Evolutionary conservation across 2,329 filamentous ascomycete genomes (phyloP).

Genomic region (Aureobasidium sp.): DNA sequence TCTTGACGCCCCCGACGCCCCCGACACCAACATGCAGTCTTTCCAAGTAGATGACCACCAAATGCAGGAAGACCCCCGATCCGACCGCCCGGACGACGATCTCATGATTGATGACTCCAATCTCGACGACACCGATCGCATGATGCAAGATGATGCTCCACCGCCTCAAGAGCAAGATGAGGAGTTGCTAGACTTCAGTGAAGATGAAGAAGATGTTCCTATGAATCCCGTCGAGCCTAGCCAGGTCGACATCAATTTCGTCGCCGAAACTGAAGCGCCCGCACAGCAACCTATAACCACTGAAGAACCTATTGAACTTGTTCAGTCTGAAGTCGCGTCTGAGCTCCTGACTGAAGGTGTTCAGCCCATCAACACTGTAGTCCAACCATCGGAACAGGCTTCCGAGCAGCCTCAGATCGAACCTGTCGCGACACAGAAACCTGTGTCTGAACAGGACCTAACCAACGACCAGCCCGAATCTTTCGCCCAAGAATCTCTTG

Average conservation of each 20-base stretch:
- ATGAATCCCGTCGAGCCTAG: constrained; percentile 11
- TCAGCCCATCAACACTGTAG: neutral
- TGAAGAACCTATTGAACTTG: constrained; percentile 1
- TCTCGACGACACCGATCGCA: constrained; percentile 16
- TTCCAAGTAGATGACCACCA: constrained; percentile 42
- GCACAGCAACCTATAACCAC: neutral
- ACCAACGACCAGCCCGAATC: neutral
- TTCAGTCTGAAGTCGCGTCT: neutral
- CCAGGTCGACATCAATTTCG: neutral
- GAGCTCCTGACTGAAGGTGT: constrained; percentile 9
- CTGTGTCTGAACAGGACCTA: neutral
- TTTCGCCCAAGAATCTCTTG: neutral
- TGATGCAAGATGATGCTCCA: constrained; percentile 16
- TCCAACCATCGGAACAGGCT: neutral
- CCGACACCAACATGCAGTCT: constrained; percentile 13
- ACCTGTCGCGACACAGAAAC: neutral
- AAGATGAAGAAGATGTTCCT: constrained; percentile 22
- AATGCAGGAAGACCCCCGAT: constrained; percentile 46
- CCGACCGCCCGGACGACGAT: constrained; percentile 24
- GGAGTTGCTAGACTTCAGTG: constrained; percentile 31
- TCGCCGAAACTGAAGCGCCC: neutral
- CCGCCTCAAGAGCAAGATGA: constrained; percentile 22
- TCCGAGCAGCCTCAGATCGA: neutral
- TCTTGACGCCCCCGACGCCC: constrained; percentile 40
- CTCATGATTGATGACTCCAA: constrained; percentile 24